phyloP scores from a whole-genome alignment of 306 rosid species.

The apple (Malus domestica) region ASM211411v1 NC_041803.1:9034501-9035000 shows the following conservation, averaged over 20 bases:
- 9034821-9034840: background rate
- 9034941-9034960: background rate
- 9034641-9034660: constrained; percentile 18
- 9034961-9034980: background rate
- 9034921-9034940: background rate
- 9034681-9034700: too few relatives aligned
- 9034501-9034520: too few relatives aligned
- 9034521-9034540: too few relatives aligned
- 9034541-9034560: background rate
- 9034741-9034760: constrained; percentile 6
- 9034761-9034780: background rate
- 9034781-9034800: background rate
- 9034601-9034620: background rate
- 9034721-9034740: background rate
- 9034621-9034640: constrained; percentile 15
- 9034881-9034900: background rate
- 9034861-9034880: background rate
- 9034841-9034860: background rate
- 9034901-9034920: background rate
- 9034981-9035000: background rate
- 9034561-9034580: background rate
- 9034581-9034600: background rate
- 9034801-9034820: too few relatives aligned
- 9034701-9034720: background rate
- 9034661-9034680: constrained; percentile 3